Percentiles rank a stretch among this genome's conserved stretches.
phyloP scores from a whole-genome alignment of 2,329 filamentous ascomycete genomes.

The Calonectria henricotiae region DNA sequence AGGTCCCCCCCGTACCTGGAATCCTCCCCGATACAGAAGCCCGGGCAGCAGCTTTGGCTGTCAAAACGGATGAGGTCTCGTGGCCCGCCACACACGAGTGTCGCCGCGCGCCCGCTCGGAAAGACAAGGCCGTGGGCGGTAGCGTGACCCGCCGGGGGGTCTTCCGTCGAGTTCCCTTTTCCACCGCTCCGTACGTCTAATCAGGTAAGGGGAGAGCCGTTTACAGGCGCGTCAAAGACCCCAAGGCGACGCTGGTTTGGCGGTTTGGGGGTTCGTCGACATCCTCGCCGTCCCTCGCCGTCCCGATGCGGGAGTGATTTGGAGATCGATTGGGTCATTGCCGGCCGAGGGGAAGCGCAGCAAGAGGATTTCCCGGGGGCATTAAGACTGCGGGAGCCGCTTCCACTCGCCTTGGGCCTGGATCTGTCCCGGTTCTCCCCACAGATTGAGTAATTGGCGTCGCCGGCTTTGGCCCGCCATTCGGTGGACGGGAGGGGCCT shows the following conservation, averaged over 20 bases:
- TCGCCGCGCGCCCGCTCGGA: constrained; percentile 42
- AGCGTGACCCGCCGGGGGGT: constrained; percentile 43
- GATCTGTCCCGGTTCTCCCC: constrained; percentile 50
- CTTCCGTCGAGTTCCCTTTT: constrained; percentile 13
- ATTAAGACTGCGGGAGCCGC: constrained; percentile 44
- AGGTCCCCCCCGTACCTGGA: constrained; percentile 41
- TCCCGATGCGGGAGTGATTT: constrained; percentile 36
- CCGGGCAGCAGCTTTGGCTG: constrained; percentile 48
- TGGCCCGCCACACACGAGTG: constrained; percentile 31
- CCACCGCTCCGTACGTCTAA: constrained; percentile 30
- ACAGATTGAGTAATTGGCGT: constrained; percentile 46
- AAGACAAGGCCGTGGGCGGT: constrained; percentile 40
- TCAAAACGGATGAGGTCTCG: constrained; percentile 44
- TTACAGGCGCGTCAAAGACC: constrained; percentile 11
- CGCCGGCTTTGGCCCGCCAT: constrained; percentile 23
- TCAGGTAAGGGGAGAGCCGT: constrained; percentile 3
- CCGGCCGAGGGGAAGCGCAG: constrained; percentile 53
- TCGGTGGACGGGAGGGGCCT: constrained; percentile 40
- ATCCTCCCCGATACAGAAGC: constrained; percentile 34
- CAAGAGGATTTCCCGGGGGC: constrained; percentile 59
- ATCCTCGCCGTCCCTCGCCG: constrained; percentile 35
- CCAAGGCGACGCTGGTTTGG: neutral
- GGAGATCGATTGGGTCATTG: constrained; percentile 45
- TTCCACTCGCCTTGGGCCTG: constrained; percentile 27
- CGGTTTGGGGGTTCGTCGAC: constrained; percentile 16